Evolutionary conservation across 352 stramenopile genomes (phyloP).

Genomic region (Albugo candida): DNA sequence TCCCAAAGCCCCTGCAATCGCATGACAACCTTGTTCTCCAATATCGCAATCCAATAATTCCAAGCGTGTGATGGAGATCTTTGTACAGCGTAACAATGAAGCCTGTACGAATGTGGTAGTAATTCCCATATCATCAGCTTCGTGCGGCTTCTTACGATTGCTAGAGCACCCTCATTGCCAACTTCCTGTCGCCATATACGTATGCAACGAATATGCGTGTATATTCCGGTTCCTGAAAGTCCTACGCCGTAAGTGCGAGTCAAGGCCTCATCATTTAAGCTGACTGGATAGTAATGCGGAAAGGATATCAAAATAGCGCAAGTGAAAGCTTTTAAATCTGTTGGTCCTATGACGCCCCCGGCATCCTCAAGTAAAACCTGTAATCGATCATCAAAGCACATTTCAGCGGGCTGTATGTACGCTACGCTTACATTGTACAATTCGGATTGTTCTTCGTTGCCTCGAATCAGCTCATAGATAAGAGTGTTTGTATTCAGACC

Average conservation of each 20-base stretch:
- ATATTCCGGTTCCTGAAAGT: conserved; percentile 36
- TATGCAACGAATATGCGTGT: conserved; percentile 47
- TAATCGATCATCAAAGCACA: no score
- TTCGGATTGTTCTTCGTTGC: conserved; percentile 43
- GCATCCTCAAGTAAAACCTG: conserved; percentile 68
- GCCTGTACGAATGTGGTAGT: not conserved
- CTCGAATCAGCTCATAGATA: conserved; percentile 47
- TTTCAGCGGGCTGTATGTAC: not conserved
- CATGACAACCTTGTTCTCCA: conserved; percentile 33
- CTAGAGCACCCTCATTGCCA: conserved; percentile 42
- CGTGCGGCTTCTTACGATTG: conserved; percentile 21
- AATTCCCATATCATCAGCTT: not conserved
- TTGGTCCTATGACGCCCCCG: conserved; percentile 30
- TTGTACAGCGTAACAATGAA: conserved; percentile 6
- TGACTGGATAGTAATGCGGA: conserved; percentile 1
- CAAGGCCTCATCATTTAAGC: conserved; percentile 21
- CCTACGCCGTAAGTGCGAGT: conserved; percentile 22
- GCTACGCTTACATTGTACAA: conserved; percentile 29
- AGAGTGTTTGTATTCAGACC: conserved; percentile 19
- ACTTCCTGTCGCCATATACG: conserved; percentile 69
- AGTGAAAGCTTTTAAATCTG: conserved; percentile 37
- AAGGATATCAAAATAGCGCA: conserved; percentile 71
- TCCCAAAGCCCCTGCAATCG: conserved; percentile 21
- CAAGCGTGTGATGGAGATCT: conserved; percentile 22
- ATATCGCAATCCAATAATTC: conserved; percentile 67